A percentile compares a stretch with the other conserved stretches of the same genome.
phyloP scores from a whole-genome alignment of 306 rosid species.

The Hippophae gyantsensis region DNA sequence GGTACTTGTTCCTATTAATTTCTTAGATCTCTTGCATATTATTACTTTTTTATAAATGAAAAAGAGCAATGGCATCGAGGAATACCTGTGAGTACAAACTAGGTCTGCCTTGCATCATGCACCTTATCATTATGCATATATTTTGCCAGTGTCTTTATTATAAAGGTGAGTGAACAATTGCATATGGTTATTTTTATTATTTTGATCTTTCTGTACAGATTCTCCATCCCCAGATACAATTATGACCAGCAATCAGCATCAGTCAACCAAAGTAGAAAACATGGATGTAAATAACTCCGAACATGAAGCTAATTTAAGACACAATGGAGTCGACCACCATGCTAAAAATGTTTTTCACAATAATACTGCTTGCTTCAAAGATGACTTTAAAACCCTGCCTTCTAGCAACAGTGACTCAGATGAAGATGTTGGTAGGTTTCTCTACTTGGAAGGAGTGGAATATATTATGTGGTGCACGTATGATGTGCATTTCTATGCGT shows the following conservation, averaged over 20 bases:
- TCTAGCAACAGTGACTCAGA: conserved; percentile 4
- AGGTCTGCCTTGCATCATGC: neutral
- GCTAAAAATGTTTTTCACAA: conserved; percentile 22
- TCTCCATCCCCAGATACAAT: conserved; percentile 33
- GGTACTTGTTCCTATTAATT: conserved; percentile 43
- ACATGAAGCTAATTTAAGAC: conserved; percentile 31
- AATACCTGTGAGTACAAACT: neutral
- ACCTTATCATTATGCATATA: neutral
- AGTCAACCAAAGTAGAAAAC: conserved; percentile 27
- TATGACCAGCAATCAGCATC: conserved; percentile 29
- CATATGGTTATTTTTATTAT: conserved; percentile 12
- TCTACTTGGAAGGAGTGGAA: conserved; percentile 96
- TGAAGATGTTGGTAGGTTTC: conserved; percentile 86
- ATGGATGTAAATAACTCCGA: conserved; percentile 34
- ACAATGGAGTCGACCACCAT: conserved; percentile 26
- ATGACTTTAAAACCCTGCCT: conserved; percentile 19
- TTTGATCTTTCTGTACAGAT: conserved; percentile 42
- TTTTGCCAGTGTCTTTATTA: conserved; percentile 4
- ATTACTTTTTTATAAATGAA: neutral
- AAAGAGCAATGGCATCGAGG: no score
- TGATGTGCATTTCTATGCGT: conserved; percentile 97
- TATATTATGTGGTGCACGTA: conserved; percentile 98
- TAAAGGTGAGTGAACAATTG: neutral
- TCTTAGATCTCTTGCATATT: neutral
- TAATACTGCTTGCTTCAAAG: conserved; percentile 24